Conservation (phyloP, 805 yeast species). For the Lachancea meyersii region DNA sequence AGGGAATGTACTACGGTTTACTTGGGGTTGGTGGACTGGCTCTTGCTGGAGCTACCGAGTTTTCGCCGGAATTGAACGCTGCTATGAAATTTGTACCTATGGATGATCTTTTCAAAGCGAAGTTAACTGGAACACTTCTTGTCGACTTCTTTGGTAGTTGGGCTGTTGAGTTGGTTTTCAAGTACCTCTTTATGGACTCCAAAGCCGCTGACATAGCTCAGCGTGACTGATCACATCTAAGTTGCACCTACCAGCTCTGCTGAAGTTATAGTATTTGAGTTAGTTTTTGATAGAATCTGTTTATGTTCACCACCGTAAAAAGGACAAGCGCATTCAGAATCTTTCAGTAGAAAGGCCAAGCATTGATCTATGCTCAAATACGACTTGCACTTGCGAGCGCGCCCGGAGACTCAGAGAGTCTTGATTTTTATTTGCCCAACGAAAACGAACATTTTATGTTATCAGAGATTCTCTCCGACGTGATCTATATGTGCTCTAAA, state of each 20-base stretch:
- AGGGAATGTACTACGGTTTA: slow-evolving; percentile 95
- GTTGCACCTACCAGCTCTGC: background rate
- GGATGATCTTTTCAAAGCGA: slow-evolving; percentile 63
- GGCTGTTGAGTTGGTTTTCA: slow-evolving; percentile 73
- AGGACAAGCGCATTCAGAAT: too few species aligned
- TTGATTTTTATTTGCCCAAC: too few species aligned
- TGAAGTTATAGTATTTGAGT: too few species aligned
- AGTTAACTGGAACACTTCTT: slow-evolving; percentile 66
- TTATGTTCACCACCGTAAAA: too few species aligned
- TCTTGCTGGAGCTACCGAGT: slow-evolving; percentile 86
- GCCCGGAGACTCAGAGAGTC: too few species aligned
- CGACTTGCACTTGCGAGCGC: too few species aligned
- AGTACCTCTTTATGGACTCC: slow-evolving; percentile 81
- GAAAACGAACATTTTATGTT: too few species aligned
- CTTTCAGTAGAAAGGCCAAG: too few species aligned
- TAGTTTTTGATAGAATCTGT: too few species aligned
- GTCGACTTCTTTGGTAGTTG: slow-evolving; percentile 73
- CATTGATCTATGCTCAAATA: too few species aligned
- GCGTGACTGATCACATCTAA: slow-evolving; percentile 16
- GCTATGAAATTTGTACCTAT: slow-evolving; percentile 89
- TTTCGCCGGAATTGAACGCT: slow-evolving; percentile 88
- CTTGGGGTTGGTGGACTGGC: slow-evolving; percentile 87
- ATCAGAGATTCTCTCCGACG: too few species aligned
- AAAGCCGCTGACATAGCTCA: slow-evolving; percentile 86
- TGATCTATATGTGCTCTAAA: too few species aligned